Base-by-base conservation (phyloP, 2,329 filamentous ascomycete species). In the Aspergillus tamarii region DNA sequence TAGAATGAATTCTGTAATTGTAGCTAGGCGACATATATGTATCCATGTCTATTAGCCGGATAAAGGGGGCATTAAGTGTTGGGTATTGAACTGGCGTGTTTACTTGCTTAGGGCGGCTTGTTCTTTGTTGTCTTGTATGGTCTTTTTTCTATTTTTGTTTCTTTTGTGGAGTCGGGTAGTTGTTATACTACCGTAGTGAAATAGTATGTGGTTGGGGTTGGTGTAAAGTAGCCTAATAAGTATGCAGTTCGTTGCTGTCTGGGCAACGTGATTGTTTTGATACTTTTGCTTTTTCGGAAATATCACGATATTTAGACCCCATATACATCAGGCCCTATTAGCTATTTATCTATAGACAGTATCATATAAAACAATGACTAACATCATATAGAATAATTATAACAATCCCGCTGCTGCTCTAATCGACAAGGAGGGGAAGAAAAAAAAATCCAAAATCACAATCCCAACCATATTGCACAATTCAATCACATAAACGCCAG, bases 401-500 rank as follows among this genome's bases (percentile, higher is more conserved):
- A 62, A 53, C 57, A 54, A 62, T 45, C 54, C 46, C 56, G 63
- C 56, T 62, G 57, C 50, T 59, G 43, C 46, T 60, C 34, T 39
- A 16, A 48, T 43, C 8, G 28, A 54, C 23, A 59, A 53, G 26
- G 10, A 34, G 30, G 32, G 32, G 14, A 28, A 41, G 32, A 36
- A 26, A n/a, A 53, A 60, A 60, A 21, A 23, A 45, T 43, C 58
- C 28, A 61, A 63, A 53, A 19, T 46, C 36, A 59, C 9, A 61
- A 52, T 39, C 53, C 57, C 60, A 62, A 57, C 55, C 55, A 59
- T 62, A 62, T 62, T 58, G 26, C 36, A 58, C 46, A 59, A 53
- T 59, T 50, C 46, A 57, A 45, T 30, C 61, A 43, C n/a, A 55
- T 14, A 28, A 66, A 67, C 65, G 64, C 65, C 61, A 57, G 28